Evolutionary conservation across 2,329 filamentous ascomycete genomes (phyloP).

Genomic region (Ophiostoma piceae): DNA sequence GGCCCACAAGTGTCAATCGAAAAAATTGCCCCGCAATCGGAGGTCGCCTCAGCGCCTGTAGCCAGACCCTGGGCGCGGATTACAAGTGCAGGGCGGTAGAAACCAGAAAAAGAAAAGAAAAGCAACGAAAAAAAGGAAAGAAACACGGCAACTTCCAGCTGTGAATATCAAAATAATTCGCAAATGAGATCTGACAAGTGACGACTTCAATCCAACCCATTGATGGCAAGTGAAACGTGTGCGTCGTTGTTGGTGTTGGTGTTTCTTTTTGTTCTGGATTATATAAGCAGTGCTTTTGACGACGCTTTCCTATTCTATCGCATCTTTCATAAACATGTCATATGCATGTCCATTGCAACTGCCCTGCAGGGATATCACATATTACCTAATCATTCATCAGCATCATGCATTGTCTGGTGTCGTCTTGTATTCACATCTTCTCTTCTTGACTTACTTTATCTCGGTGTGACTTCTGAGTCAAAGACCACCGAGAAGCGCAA

Average conservation of each 20-base stretch:
- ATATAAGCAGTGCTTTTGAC: neutral
- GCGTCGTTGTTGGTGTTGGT: neutral
- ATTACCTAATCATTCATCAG: neutral
- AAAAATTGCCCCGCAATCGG: constrained; percentile 15
- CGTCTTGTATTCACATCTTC: too few relatives aligned
- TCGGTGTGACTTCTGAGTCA: neutral
- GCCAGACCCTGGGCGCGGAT: neutral
- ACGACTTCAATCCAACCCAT: neutral
- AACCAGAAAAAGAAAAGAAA: neutral
- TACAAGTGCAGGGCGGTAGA: neutral
- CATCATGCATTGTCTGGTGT: too few relatives aligned
- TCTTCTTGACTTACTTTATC: too few relatives aligned
- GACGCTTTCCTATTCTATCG: neutral
- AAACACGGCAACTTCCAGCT: neutral
- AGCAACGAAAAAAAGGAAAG: neutral
- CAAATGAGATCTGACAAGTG: neutral
- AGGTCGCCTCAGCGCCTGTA: neutral
- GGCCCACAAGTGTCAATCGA: neutral
- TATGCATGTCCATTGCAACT: neutral
- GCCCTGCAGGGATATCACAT: neutral
- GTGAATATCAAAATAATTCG: neutral
- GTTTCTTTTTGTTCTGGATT: neutral
- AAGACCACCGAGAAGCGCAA: neutral
- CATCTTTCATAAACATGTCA: neutral
- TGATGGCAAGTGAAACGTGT: neutral